A percentile compares a stretch with the other conserved stretches of the same genome.
phyloP scores from a whole-genome alignment of 2,329 filamentous ascomycete species.

The Pseudogymnoascus sp. region DNA sequence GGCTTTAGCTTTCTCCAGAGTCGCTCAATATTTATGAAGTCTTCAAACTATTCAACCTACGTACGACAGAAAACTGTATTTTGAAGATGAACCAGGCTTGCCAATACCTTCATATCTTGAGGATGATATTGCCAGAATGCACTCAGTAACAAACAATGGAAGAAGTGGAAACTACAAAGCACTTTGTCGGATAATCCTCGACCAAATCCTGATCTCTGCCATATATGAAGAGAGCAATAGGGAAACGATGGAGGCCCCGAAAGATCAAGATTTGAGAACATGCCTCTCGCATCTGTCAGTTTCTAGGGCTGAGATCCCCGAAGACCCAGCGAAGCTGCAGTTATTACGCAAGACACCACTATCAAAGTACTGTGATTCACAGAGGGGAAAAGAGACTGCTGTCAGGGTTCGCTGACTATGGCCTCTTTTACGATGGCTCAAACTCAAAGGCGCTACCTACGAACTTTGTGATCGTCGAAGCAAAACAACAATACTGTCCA shows the following conservation, averaged over 20 bases:
- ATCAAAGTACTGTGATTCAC: background rate
- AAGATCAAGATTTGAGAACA: background rate
- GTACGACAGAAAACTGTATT: background rate
- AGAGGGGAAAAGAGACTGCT: background rate
- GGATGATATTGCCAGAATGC: background rate
- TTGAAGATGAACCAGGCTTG: background rate
- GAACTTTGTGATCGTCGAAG: background rate
- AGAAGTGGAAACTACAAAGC: background rate
- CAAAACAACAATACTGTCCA: background rate
- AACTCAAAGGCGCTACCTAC: background rate
- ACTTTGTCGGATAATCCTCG: background rate
- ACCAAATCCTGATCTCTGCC: constrained; percentile 7
- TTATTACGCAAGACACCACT: background rate
- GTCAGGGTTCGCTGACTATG: background rate
- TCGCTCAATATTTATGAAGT: background rate
- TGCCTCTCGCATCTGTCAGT: background rate
- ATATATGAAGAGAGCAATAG: constrained; percentile 7
- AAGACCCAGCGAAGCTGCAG: background rate
- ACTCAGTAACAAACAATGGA: constrained; percentile 3
- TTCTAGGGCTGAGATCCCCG: background rate
- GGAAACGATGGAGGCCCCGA: background rate
- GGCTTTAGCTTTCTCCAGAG: constrained; percentile 2
- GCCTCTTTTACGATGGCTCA: background rate
- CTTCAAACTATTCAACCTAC: background rate
- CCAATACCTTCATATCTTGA: constrained; percentile 8